A percentile compares a stretch with the other conserved stretches of the same genome.
Conservation (phyloP, 306 rosid genomes). For the Arachis stenosperma region DNA sequence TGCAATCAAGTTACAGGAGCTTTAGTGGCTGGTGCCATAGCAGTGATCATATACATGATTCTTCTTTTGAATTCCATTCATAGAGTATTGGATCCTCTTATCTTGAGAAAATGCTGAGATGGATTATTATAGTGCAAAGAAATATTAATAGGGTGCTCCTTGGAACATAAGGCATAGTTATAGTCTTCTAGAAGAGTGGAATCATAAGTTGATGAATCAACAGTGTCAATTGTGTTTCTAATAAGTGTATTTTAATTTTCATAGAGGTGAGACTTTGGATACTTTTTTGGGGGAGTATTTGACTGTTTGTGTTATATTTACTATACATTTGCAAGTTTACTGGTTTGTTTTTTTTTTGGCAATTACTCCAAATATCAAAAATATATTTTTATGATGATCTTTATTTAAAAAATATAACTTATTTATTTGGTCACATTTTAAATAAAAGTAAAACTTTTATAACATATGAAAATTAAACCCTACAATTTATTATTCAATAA, state of each 20-base stretch:
- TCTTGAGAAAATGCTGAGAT: slow-evolving; percentile 45
- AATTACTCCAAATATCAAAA: no score
- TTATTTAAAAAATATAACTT: no score
- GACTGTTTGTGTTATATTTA: not conserved
- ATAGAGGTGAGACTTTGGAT: not conserved
- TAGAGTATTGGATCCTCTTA: slow-evolving; percentile 63
- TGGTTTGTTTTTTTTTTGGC: not conserved
- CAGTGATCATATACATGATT: slow-evolving; percentile 44
- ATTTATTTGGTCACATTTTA: no score
- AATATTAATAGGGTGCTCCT: not conserved
- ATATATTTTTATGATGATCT: no score
- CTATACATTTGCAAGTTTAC: no score
- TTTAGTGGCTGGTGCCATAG: slow-evolving; percentile 52
- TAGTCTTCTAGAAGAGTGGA: slow-evolving; percentile 1
- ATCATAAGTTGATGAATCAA: slow-evolving; percentile 16
- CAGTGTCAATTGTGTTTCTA: not conserved
- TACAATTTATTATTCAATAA: no score
- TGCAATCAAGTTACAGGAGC: slow-evolving; percentile 68
- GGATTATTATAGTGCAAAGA: no score
- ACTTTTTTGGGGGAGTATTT: not conserved
- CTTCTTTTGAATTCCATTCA: slow-evolving; percentile 66
- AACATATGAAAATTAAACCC: no score
- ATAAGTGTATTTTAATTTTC: not conserved
- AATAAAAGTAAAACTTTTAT: no score
- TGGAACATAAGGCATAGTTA: not conserved